Conservation (phyloP, 257 asterid species). For the Hygrophila difformis region DNA sequence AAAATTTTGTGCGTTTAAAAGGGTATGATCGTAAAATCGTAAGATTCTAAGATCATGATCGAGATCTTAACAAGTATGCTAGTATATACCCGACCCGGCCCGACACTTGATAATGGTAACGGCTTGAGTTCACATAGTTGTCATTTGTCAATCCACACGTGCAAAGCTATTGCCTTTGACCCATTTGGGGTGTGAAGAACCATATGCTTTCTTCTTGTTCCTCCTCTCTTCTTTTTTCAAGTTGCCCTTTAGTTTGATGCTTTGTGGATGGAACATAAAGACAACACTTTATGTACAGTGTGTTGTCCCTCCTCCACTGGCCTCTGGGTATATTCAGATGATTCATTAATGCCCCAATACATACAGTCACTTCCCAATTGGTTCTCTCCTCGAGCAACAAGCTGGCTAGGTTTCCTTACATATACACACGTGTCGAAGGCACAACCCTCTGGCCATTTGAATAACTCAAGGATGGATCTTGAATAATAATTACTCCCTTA, state of each 20-base stretch:
- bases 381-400: slow-evolving; percentile 10
- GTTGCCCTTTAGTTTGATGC: slow-evolving; percentile 16
- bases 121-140: no score
- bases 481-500: no score
- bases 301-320: slow-evolving; percentile 12
- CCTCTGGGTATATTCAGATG: slow-evolving; percentile 18
- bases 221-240: background rate
- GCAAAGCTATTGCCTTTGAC: slow-evolving; percentile 23
- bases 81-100: no score
- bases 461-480: no score
- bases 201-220: slow-evolving; percentile 21
- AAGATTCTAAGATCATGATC: no score
- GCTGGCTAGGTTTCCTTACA: slow-evolving; percentile 28
- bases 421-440: slow-evolving; percentile 16
- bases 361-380: slow-evolving; percentile 7
- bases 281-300: slow-evolving; percentile 2
- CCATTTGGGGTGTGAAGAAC: slow-evolving; percentile 33
- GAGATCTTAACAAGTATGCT: no score
- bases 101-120: no score
- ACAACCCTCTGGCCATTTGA: no score
- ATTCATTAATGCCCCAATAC: background rate
- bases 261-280: slow-evolving; percentile 12
- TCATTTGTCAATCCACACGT: slow-evolving; percentile 9
- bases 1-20: no score
- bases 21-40: no score